Percentiles rank a stretch among this genome's conserved stretches.
phyloP scores from a whole-genome alignment of 139 green algal species.

The Tetraselmis striata region DNA sequence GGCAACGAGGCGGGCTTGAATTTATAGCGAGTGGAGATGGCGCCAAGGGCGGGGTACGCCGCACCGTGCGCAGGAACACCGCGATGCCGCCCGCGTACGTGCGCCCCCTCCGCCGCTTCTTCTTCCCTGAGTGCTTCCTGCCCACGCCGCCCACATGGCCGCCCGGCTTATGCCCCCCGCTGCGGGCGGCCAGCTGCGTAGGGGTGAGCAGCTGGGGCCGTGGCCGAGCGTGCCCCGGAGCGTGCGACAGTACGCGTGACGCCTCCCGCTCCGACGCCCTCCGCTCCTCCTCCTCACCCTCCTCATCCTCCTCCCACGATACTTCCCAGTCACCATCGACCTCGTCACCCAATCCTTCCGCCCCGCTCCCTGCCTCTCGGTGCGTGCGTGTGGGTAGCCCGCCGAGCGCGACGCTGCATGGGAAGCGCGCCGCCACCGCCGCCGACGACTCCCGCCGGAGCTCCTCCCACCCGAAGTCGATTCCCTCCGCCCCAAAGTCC shows the following conservation, averaged over 20 bases:
- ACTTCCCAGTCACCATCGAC: background rate
- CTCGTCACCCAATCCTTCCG: no score
- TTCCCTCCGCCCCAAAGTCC: background rate
- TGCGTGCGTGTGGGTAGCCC: background rate
- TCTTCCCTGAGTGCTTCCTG: no score
- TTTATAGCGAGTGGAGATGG: no score
- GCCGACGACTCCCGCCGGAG: background rate
- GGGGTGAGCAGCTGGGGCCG: no score
- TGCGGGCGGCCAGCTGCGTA: background rate
- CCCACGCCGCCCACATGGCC: background rate
- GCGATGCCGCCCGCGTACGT: background rate
- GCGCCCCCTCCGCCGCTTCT: background rate
- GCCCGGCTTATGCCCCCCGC: background rate
- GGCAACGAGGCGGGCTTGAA: no score
- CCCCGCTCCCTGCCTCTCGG: background rate
- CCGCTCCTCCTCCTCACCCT: no score
- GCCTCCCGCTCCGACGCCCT: no score
- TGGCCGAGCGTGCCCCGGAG: no score
- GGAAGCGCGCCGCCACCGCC: background rate
- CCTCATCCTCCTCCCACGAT: background rate
- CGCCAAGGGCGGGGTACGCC: no score
- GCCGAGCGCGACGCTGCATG: background rate
- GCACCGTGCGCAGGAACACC: background rate
- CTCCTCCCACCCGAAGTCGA: background rate
- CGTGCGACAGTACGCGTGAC: no score